Evolutionary conservation across 2,329 filamentous ascomycete species (phyloP).

Genomic region (Dothideomycetes sp.): DNA sequence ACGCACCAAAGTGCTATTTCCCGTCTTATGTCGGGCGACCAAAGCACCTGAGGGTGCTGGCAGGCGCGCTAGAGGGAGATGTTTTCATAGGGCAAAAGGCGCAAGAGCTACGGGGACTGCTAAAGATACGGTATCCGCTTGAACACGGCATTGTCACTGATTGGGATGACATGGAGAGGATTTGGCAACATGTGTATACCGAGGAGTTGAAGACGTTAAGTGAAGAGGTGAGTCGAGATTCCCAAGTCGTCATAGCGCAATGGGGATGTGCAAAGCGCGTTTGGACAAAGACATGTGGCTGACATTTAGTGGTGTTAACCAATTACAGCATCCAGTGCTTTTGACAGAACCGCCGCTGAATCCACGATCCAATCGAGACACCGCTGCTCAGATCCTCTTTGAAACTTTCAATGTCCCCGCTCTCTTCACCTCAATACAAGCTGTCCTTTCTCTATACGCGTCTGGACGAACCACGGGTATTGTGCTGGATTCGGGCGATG

Average conservation of each 20-base stretch:
- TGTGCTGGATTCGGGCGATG: slow-evolving; percentile 89
- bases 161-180: slow-evolving; percentile 99
- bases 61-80: slow-evolving; percentile 92
- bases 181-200: slow-evolving; percentile 96
- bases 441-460: slow-evolving; percentile 89
- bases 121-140: slow-evolving; percentile 92
- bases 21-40: slow-evolving; percentile 94
- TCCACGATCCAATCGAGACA: slow-evolving; percentile 89
- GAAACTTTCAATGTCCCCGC: slow-evolving; percentile 98
- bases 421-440: slow-evolving; percentile 93
- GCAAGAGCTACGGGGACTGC: slow-evolving; percentile 76
- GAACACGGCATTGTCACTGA: slow-evolving; percentile 98
- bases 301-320: neutral
- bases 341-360: slow-evolving; percentile 94
- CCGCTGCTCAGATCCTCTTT: slow-evolving; percentile 92
- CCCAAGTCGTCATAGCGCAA: neutral
- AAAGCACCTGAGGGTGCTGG: slow-evolving; percentile 88
- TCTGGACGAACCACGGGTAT: slow-evolving; percentile 93
- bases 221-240: slow-evolving; percentile 62
- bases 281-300: no score
- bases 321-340: slow-evolving; percentile 81
- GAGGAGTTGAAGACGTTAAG: slow-evolving; percentile 93
- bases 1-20: slow-evolving; percentile 92
- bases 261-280: neutral
- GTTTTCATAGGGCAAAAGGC: slow-evolving; percentile 93